These are phyloP conservation scores for Colletotrichum camelliae DNA, from an alignment of 2,329 filamentous ascomycete genomes.

Conservation along the genomic window DNA sequence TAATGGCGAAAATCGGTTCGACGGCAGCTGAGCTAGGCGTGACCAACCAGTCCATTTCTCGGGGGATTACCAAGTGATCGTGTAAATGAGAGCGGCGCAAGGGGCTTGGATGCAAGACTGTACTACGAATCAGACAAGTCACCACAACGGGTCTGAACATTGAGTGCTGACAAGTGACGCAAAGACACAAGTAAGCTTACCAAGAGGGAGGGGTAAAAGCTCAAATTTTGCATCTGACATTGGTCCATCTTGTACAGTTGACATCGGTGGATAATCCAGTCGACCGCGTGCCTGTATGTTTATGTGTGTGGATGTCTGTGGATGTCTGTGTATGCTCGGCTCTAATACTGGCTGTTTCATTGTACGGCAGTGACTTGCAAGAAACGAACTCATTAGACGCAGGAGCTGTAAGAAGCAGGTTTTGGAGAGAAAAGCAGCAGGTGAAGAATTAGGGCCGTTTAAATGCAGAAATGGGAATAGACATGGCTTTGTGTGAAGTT, in stretches of 20 bases:
- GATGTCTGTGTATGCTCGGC: background rate
- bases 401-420: background rate
- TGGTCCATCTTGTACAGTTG: background rate
- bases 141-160: background rate
- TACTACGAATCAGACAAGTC: background rate
- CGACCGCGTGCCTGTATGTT: background rate
- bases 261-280: background rate
- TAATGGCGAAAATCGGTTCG: background rate
- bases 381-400: background rate
- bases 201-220: background rate
- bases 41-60: background rate
- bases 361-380: background rate
- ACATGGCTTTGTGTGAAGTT: no score
- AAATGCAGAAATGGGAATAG: background rate
- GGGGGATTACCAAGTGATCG: background rate
- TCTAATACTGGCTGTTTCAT: background rate
- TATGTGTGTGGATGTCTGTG: no score
- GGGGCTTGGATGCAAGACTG: background rate
- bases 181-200: background rate
- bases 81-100: background rate
- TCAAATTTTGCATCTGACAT: background rate
- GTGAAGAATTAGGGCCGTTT: background rate
- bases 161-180: background rate
- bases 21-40: background rate
- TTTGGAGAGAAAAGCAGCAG: background rate